These are phyloP conservation scores for Saccharum hybrid DNA, from an alignment of 202 grass and related monocot species.

Conservation along the genomic window DNA sequence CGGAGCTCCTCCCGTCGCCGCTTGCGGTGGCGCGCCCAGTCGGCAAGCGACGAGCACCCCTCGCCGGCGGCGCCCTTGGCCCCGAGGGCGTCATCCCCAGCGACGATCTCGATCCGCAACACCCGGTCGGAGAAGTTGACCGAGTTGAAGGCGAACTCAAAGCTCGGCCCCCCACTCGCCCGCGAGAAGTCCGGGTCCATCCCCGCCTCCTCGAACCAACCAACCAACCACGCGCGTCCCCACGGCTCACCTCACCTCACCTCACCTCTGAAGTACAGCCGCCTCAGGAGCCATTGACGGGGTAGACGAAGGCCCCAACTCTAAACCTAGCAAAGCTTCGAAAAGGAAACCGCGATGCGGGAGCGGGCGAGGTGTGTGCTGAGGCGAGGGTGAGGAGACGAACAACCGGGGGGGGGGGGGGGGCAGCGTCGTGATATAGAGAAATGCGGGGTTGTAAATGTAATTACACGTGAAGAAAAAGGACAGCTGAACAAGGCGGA, in stretches of 20 bases:
- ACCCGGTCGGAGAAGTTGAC: constrained; percentile 97
- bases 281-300: neutral
- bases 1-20: constrained; percentile 70
- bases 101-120: constrained; percentile 89
- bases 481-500: constrained; percentile 21
- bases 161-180: constrained; percentile 70
- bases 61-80: constrained; percentile 57
- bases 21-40: constrained; percentile 84
- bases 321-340: constrained; percentile 31
- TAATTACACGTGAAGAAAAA: neutral
- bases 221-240: constrained; percentile 1
- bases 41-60: constrained; percentile 63
- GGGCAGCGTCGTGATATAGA: constrained; percentile 1
- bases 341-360: neutral
- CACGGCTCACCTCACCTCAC: neutral
- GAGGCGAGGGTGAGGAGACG: neutral
- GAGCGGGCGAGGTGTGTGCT: constrained; percentile 1
- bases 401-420: no score
- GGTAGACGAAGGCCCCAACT: neutral
- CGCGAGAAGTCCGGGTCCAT: constrained; percentile 92
- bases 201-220: neutral
- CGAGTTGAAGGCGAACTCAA: constrained; percentile 97
- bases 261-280: constrained; percentile 29
- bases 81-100: constrained; percentile 62
- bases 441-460: neutral